Evolutionary conservation across 768 basidiomycete genomes (phyloP), one percentile per base, ranked within the genome.

Genomic region (Pisolithus albus): DNA sequence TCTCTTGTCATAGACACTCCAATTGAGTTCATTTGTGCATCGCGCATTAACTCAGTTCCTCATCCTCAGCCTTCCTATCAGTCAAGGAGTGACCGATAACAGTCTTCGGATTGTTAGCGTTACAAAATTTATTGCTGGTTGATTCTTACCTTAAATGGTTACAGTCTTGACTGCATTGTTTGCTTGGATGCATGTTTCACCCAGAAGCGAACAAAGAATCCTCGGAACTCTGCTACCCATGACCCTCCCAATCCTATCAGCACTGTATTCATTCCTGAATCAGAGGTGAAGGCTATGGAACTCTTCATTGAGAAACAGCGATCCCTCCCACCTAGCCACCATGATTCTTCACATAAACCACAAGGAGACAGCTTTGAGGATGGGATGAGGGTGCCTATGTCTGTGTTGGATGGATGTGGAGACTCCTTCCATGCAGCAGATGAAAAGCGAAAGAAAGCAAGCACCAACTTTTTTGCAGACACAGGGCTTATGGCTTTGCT

Each of bases 331-430:
- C 16, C 21, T 15, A 16, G 21, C 15, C 23, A 50, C 26, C 28
- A 28, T 1, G 23, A 32, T 32, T 32, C 28, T 10, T 6, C 8
- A n/a, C 39, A 30, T 24, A 26, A 48, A 23, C 8, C 11, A 28
- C n/a, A 49, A 37, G 44, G 47, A 15, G 46, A 60, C 13, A 45
- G 30, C 5, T 60, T 47, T 55, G 62, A 68, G 47, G 24, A 42
- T 11, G 54, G 53, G 7, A 59, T 69, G 52, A 50, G 46, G 23
- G 61, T 72, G 0, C 65, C 68, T 4, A 53, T 51, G 3, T 61
- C 66, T 21, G 60, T 67, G 7, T 58, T 72, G 1, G 59, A 72
- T 59, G 69, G 49, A 4, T 73, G 71, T 49, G 44, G 61, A 23
- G 61, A 61, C 1, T 65, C 65, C 13, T 73, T 71, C 52, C 23